Percentiles rank a stretch among this genome's conserved stretches.
phyloP scores from a whole-genome alignment of 805 yeast species.

The Candida boleticola region DNA sequence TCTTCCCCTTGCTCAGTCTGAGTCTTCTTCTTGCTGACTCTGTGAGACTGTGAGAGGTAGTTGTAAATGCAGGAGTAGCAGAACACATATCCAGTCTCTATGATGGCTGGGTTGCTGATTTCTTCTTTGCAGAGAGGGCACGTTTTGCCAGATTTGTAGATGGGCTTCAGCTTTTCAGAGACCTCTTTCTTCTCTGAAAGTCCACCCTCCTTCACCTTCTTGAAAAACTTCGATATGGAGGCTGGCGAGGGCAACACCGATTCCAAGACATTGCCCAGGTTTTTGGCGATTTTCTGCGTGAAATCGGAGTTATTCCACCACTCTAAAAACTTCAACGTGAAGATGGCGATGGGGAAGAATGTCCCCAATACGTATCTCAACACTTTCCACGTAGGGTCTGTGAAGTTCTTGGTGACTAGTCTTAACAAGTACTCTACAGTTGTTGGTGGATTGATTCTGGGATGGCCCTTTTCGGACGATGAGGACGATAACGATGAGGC shows the following conservation, averaged over 20 bases:
- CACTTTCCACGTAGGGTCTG: constrained; percentile 30
- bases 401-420: constrained; percentile 19
- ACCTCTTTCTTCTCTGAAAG: constrained; percentile 13
- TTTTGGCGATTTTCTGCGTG: constrained; percentile 54
- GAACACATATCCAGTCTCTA: constrained; percentile 89
- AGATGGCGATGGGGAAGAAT: constrained; percentile 77
- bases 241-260: constrained; percentile 50
- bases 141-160: constrained; percentile 27
- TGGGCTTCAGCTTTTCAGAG: no score
- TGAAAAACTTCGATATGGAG: no score
- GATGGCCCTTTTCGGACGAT: constrained; percentile 1
- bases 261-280: constrained; percentile 44
- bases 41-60: constrained; percentile 51
- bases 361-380: constrained; percentile 41
- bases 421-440: constrained; percentile 31
- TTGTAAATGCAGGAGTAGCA: constrained; percentile 84
- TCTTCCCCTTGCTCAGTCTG: constrained; percentile 11
- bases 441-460: constrained; percentile 42
- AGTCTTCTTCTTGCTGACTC: constrained; percentile 20
- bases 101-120: constrained; percentile 76
- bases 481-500: no score
- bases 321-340: constrained; percentile 77
- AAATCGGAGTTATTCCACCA: constrained; percentile 90
- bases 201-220: constrained; percentile 1
- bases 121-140: constrained; percentile 72